phyloP scores from a whole-genome alignment of 2,329 filamentous ascomycete species.

The Claviceps quebecensis region DNA sequence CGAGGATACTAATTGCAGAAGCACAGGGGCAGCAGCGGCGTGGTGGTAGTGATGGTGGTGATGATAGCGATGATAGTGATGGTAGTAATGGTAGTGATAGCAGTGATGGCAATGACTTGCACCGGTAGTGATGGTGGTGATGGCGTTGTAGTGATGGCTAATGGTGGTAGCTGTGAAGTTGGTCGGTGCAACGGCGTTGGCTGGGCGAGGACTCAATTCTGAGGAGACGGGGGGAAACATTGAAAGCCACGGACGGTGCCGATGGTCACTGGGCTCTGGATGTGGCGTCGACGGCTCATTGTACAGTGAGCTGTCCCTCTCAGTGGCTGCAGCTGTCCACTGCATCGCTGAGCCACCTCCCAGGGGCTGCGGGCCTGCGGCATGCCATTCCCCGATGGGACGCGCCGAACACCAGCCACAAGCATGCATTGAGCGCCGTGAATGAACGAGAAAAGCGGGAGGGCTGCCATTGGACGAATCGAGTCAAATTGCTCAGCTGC shows the following conservation, averaged over 20 bases:
- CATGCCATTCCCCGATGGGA: no score
- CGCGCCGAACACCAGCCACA: no score
- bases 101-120: neutral
- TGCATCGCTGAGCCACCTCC: no score
- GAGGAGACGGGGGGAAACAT: neutral
- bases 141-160: neutral
- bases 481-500: no score
- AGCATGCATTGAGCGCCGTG: no score
- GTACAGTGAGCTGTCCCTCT: no score
- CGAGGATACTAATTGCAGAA: conserved; percentile 1
- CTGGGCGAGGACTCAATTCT: neutral
- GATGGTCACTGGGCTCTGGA: neutral
- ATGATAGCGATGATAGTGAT: neutral
- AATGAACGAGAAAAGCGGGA: no score
- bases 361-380: no score
- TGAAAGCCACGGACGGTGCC: neutral
- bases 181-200: conserved; percentile 3
- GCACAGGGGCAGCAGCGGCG: neutral
- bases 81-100: neutral
- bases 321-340: no score
- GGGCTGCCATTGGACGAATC: no score
- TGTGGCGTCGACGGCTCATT: neutral
- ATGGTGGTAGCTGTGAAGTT: neutral
- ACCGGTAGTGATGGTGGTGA: neutral
- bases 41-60: neutral